Percentiles rank a stretch among this genome's conserved stretches.
Evolutionary conservation across 352 stramenopile genomes (phyloP).

Genomic region (Phytopythium montanum): DNA sequence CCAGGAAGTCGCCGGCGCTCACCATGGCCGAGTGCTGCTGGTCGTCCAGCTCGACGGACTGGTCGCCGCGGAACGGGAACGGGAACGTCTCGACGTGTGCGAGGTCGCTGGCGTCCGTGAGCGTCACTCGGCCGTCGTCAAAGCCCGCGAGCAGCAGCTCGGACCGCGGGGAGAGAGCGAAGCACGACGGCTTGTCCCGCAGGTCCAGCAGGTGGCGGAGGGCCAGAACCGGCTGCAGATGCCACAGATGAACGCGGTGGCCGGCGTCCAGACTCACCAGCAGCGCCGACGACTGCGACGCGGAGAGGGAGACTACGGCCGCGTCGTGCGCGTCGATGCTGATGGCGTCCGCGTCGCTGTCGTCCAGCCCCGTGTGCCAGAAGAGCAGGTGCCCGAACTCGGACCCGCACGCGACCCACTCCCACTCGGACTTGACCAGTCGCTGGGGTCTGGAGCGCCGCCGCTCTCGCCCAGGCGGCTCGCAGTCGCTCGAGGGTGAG

Average conservation of each 20-base stretch:
- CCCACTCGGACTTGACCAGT: conserved; percentile 41
- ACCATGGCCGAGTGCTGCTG: conserved; percentile 59
- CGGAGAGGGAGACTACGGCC: conserved; percentile 31
- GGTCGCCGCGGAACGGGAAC: background rate
- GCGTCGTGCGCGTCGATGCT: conserved; percentile 55
- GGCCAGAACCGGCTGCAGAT: conserved; percentile 50
- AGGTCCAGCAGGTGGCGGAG: conserved; percentile 49
- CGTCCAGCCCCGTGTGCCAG: conserved; percentile 55
- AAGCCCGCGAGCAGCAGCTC: conserved; percentile 58
- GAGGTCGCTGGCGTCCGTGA: conserved; percentile 42
- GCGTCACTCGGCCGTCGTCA: conserved; percentile 52
- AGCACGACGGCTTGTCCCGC: conserved; percentile 43
- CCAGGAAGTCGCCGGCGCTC: conserved; percentile 57
- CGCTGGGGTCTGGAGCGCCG: conserved; percentile 13
- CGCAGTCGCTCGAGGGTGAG: background rate
- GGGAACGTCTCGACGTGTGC: conserved; percentile 31
- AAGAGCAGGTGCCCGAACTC: conserved; percentile 67
- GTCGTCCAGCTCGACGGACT: conserved; percentile 18
- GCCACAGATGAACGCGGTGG: conserved; percentile 49
- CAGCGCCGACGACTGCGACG: conserved; percentile 40
- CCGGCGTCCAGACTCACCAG: conserved; percentile 51
- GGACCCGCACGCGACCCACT: conserved; percentile 65
- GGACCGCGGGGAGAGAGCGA: conserved; percentile 42
- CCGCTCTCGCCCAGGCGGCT: background rate
- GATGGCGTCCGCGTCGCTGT: conserved; percentile 34